phyloP scores from a whole-genome alignment of 768 basidiomycete species.

The Xerocomellus amylosporus region DNA sequence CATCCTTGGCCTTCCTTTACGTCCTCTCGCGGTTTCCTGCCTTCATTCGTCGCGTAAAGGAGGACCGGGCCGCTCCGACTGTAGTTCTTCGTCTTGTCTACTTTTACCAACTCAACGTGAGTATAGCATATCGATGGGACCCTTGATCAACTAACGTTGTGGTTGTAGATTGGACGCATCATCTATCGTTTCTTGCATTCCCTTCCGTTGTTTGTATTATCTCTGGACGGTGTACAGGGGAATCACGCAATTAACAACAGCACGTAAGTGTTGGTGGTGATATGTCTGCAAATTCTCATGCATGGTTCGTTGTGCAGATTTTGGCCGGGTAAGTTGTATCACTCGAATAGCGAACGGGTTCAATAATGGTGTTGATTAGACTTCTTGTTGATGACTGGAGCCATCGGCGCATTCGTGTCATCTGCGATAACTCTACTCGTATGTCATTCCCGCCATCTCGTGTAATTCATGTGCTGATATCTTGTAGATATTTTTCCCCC shows the following conservation, averaged over 20 bases:
- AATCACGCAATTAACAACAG: constrained; percentile 49
- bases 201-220: constrained; percentile 63
- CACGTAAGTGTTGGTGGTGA: constrained; percentile 44
- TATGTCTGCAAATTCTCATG: constrained; percentile 1
- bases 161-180: constrained; percentile 59
- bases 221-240: constrained; percentile 57
- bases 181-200: constrained; percentile 75
- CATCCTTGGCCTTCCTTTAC: constrained; percentile 68
- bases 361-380: constrained; percentile 38
- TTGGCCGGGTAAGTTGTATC: constrained; percentile 48
- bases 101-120: constrained; percentile 76
- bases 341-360: not conserved
- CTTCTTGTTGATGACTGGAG: constrained; percentile 67
- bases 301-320: constrained; percentile 40
- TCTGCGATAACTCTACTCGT: constrained; percentile 80
- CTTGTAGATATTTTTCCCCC: constrained; percentile 72
- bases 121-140: constrained; percentile 25
- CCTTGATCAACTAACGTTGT: not conserved
- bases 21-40: constrained; percentile 67
- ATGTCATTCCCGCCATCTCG: constrained; percentile 23
- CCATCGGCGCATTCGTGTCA: constrained; percentile 73
- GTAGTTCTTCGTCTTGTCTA: constrained; percentile 72
- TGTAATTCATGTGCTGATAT: not conserved
- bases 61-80: constrained; percentile 69
- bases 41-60: constrained; percentile 69